Base-by-base conservation (phyloP, 176 grass and related monocot genomes). In the Puccinellia tenuiflora region DNA sequence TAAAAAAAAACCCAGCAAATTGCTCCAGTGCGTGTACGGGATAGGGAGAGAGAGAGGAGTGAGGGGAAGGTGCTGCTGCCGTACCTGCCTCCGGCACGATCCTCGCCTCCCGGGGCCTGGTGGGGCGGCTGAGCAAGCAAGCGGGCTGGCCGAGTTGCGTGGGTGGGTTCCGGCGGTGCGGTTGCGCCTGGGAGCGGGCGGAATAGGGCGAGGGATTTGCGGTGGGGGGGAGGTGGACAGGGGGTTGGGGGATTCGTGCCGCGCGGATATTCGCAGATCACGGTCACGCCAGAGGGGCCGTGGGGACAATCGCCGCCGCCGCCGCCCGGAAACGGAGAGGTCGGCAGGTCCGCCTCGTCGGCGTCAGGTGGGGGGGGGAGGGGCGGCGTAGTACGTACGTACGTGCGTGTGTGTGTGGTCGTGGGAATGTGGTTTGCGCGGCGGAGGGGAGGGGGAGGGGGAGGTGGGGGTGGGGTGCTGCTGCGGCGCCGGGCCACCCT, bases 181-280 rank as follows among this genome's bases (percentile, higher is more conserved):
- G 24, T 30, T 46, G 45, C 34, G 34, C 20, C 16, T 60, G 20
- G 48, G 7, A n/a, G 77, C 53, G 8, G 54, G 52, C 22, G 39
- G 4, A 2, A 26, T 28, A 13, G 62, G 9, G 7, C 1, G 16
- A 5, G 24, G 6, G 76, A 89, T 89, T 85, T 25, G 87, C 51
- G 81, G 76, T 80, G 68, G 56, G 38, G 56, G 16, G 42, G 2
- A 42, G 40, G 33, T 2, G 25, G 67, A 24, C 73, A 31, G 46
- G n/a, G 42, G 2, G n/a, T 11, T 43, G 16, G 8, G 83, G 25
- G 77, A 61, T 81, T 70, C 21, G 62, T 29, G 61, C 24, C 11
- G 69, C 42, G 74, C 51, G 78, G 83, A 89, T 89, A 86, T 90
- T 90, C 88, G 10, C 7, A 21, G 40, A 78, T 86, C 83, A 82